Evolutionary conservation across 1,284 basidiomycete genomes (phyloP), one percentile per base, ranked within the genome.

Genomic region (Pseudozyma sp.): DNA sequence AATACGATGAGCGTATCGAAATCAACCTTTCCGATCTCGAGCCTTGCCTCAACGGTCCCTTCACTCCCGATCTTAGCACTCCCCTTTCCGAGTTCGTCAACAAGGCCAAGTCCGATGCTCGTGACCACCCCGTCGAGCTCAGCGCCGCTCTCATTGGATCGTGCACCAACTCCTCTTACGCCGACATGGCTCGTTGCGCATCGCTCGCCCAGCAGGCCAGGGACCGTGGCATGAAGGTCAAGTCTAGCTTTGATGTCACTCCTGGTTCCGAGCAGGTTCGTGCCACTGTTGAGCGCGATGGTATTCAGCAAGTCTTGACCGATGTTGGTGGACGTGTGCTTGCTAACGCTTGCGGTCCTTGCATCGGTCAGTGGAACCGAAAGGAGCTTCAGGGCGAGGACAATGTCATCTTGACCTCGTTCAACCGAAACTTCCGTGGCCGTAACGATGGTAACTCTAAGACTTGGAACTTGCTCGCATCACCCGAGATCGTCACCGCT

Each of bases 321-420:
- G 90, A 90, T 75, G 93, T 97, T 52, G 96, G 96, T 36, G 95
- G 91, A 7, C 89, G 92, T 43, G 96, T 99, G 14, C 88, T 99
- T 36, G 96, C 97, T 13, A 99, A 99, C 85, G 97, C 97, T 1
- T 99, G 97, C 80, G 97, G 97, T 57, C 97, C 97, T 36, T 99
- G 97, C 85, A 99, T 99, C 79, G 97, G 97, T 43, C 97, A 98
- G 87, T 99, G 97, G 97, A 95, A 98, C 86, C 90, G 97, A 47
- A 91, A 92, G 59, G 95, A 95, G 75, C 91, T 92, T 81, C 90
- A 93, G 84, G 92, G 90, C 59, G 92, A 97, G 86, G 93, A 97
- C 84, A 99, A 99, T 84, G 94, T 95, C 31, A 99, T 99, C 79
- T 86, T 99, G 55, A 97, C 97, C 4, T 97, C 94, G 47, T 99